Conservation (phyloP, 441 rosid genomes). For the Croton setiger region DNA sequence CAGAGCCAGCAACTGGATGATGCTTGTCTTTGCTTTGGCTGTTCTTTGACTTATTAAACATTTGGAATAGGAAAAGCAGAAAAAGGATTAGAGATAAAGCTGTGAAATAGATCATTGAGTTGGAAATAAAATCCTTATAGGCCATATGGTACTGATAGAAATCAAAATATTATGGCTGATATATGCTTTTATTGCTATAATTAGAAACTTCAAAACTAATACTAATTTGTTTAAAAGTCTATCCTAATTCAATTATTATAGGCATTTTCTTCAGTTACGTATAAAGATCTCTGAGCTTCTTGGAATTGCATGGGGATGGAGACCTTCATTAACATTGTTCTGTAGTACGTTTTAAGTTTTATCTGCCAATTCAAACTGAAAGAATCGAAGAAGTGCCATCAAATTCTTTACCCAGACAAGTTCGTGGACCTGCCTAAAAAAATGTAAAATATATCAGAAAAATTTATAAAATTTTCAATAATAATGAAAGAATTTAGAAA, state of each 20-base stretch:
- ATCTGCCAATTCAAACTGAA: constrained; percentile 55
- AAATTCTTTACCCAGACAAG: constrained; percentile 49
- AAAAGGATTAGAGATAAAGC: constrained; percentile 23
- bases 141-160: no score
- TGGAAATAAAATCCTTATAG: no score
- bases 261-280: no score
- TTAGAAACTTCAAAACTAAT: no score
- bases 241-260: no score
- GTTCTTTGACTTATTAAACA: constrained; percentile 7
- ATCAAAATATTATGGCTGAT: no score
- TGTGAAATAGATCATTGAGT: constrained; percentile 4
- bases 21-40: constrained; percentile 9
- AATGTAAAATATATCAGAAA: background rate
- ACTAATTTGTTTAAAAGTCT: no score
- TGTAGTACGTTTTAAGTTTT: constrained; percentile 40
- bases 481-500: background rate
- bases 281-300: background rate
- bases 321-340: constrained; percentile 59
- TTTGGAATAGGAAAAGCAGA: constrained; percentile 3
- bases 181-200: no score
- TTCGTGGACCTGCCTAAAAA: constrained; percentile 61
- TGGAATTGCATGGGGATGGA: constrained; percentile 42
- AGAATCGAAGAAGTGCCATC: constrained; percentile 55
- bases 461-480: background rate
- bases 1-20: constrained; percentile 56